Evolutionary conservation across 2,329 filamentous ascomycete genomes (phyloP), one percentile per base, ranked within the genome.

Genomic region (Macrophomina tecta): DNA sequence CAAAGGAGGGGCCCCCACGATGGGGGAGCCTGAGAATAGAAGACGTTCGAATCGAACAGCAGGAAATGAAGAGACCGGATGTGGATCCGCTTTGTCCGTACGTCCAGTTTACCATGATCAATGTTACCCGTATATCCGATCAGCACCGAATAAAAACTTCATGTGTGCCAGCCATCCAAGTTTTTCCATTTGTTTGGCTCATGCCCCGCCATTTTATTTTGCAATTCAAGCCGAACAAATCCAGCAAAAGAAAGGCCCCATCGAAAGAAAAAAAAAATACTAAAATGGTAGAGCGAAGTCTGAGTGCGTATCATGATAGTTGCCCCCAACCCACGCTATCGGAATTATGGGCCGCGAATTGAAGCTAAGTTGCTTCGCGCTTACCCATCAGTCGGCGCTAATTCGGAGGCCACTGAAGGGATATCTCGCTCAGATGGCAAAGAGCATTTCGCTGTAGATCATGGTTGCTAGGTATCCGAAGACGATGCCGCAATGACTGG

Each of bases 381-480:
- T 45, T 28, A 30, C 12, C 14, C 58, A n/a, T 38, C 32, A n/a
- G 58, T 18, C n/a, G 58, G 18, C 16, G 58, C 58, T 40, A 23
- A 28, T 28, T 62, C 45, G 42, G 49, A 49, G 45, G 38, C 58
- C 45, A 49, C 34, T 18, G 30, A 49, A 62, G 30, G 49, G 45
- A 49, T 28, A 36, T 49, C 32, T 62, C 32, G 45, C 58, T 62
- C 30, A 30, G 42, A 62, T 23, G 58, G 16, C 42, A 49, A 49
- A 62, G 53, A 36, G 45, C 30, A 42, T 62, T 49, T 49, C 58
- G 42, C 45, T 30, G n/a, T 36, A n/a, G n/a, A n/a, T 49, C 42
- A 16, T 62, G 28, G 53, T 58, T 49, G 58, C 42, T 62, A 45
- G 58, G 58, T 62, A 62, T 62, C 58, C 61, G 61, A 34, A 52